Evolutionary conservation across 768 basidiomycete genomes (phyloP).

Genomic region (Epithele typhae): DNA sequence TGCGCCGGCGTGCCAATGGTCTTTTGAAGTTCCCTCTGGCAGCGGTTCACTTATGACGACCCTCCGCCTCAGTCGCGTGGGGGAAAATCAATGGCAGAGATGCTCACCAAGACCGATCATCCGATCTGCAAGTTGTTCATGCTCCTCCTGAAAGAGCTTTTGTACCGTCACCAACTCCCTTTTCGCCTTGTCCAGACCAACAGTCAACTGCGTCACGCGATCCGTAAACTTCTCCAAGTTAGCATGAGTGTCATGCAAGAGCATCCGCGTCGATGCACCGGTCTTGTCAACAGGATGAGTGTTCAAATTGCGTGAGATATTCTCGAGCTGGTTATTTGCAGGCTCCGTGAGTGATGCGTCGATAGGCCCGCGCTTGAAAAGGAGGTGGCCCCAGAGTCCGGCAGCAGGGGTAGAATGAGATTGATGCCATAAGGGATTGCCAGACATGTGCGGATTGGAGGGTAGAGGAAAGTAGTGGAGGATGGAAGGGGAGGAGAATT

Average conservation of each 20-base stretch:
- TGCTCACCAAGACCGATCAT: slow-evolving; percentile 52
- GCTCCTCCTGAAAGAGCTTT: slow-evolving; percentile 54
- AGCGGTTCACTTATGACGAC: slow-evolving; percentile 48
- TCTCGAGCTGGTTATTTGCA: slow-evolving; percentile 27
- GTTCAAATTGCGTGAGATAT: no score
- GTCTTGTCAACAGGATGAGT: slow-evolving; percentile 54
- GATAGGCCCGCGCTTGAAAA: slow-evolving; percentile 4
- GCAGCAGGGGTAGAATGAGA: slow-evolving; percentile 3
- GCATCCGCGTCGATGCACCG: slow-evolving; percentile 65
- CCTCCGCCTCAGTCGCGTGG: no score
- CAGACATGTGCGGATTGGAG: background rate
- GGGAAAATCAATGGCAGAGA: background rate
- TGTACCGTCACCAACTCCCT: slow-evolving; percentile 50
- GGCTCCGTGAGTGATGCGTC: slow-evolving; percentile 12
- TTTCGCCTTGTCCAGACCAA: slow-evolving; percentile 47
- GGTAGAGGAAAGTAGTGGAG: background rate
- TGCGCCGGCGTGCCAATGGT: slow-evolving; percentile 57
- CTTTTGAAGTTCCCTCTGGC: slow-evolving; percentile 57
- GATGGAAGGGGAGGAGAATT: no score
- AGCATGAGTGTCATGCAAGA: slow-evolving; percentile 70
- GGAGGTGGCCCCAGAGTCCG: slow-evolving; percentile 17
- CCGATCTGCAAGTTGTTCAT: slow-evolving; percentile 51
- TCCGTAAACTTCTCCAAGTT: slow-evolving; percentile 64
- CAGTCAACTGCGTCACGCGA: slow-evolving; percentile 48
- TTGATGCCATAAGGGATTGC: background rate